Base-by-base conservation (phyloP, 2,329 filamentous ascomycete genomes). In the Calonectria pseudoturangicola region DNA sequence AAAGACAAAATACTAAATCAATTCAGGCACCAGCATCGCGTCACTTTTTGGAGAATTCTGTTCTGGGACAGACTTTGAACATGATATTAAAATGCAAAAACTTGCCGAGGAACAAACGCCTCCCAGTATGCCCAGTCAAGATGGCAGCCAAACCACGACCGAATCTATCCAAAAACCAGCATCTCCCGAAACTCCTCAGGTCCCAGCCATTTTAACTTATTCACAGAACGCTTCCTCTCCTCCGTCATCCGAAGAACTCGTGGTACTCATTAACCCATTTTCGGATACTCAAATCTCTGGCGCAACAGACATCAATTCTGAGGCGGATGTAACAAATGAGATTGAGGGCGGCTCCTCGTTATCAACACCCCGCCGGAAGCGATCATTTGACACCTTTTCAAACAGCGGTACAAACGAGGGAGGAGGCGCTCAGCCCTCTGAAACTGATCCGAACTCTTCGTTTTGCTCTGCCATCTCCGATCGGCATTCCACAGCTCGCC, bases 11-110 rank as follows among this genome's bases (percentile, higher is more conserved):
- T 6, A 1, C 30, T 70, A n/a, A 75, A 25, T 63, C 15, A 6
- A 3, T 15, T 36, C 30, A 86, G 88, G 80, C 1, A 84, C 92
- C 9, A 93, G 91, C 7, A 93, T 98, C 75, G 75, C 85, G n/a
- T 85, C 82, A 0, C 86, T 98, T 0, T 98, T 98, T 78, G 94
- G 94, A 0, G 82, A 90, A 27, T 84, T 91, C 33, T 98, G 95
- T 81, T 90, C 89, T 0, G 88, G 86, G 0, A 81, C 86, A 0
- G 74, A 74, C 0, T 97, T 96, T 79, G 84, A 85, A 1, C 92
- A 96, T 77, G 95, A 98, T 75, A 50, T 80, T 7, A 78, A 89
- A 68, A 93, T 95, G 89, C 84, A 87, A 9, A 51, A 58, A 2
- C 21, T 81, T 33, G 50, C 50, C 8, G 62, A 62, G n/a, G 21